These are phyloP conservation scores for Colletotrichum eleusines DNA, from an alignment of 2,329 filamentous ascomycete genomes.

Conservation along the genomic window DNA sequence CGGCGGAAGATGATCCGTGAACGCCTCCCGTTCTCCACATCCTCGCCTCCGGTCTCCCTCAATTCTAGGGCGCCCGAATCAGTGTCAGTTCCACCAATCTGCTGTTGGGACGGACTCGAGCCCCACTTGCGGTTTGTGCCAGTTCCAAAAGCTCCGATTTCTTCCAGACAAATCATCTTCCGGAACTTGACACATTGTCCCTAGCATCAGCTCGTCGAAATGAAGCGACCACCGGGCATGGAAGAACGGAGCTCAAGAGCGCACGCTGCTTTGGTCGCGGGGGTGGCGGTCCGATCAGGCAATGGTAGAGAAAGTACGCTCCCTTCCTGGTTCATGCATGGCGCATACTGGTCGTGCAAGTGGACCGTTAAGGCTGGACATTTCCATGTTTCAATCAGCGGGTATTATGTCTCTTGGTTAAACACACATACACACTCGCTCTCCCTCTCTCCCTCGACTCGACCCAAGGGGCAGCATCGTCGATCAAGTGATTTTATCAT, in stretches of 20 bases:
- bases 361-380: constrained; percentile 15
- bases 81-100: constrained; percentile 38
- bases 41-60: constrained; percentile 25
- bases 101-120: constrained; percentile 20
- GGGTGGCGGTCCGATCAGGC: constrained; percentile 17
- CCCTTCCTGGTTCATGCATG: constrained; percentile 23
- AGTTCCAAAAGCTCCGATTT: constrained; percentile 18
- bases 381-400: constrained; percentile 32
- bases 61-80: constrained; percentile 25
- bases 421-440: background rate
- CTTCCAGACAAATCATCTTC: constrained; percentile 24
- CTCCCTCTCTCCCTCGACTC: constrained; percentile 8
- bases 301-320: background rate
- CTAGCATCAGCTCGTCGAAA: constrained; percentile 17
- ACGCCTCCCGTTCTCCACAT: constrained; percentile 41
- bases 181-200: constrained; percentile 33
- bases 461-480: constrained; percentile 14
- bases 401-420: constrained; percentile 3
- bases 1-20: constrained; percentile 40
- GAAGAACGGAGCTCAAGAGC: background rate
- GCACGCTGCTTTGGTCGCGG: constrained; percentile 1
- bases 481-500: constrained; percentile 8
- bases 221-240: constrained; percentile 17
- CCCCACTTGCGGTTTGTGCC: constrained; percentile 13
- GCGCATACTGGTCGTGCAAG: constrained; percentile 14